Percentiles rank a stretch among this genome's conserved stretches.
Evolutionary conservation across 2,329 filamentous ascomycete species (phyloP).

Genomic region (Aspergillus ochraceus): DNA sequence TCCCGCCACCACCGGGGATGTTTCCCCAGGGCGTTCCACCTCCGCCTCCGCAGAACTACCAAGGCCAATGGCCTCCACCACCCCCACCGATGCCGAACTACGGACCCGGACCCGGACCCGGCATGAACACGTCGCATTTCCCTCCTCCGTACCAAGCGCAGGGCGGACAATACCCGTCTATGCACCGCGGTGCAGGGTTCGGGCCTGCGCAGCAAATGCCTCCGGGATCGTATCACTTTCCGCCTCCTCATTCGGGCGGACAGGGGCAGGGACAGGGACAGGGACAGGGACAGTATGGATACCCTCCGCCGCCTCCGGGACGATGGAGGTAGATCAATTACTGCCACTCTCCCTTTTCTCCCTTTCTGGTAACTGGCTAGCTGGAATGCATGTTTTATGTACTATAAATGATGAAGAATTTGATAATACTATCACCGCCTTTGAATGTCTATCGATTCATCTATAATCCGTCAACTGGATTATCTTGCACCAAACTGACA

Average conservation of each 20-base stretch:
- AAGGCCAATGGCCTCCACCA: conserved; percentile 38
- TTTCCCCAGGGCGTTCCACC: conserved; percentile 16
- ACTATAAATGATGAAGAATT: neutral
- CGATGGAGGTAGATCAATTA: conserved; percentile 17
- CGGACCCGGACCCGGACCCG: conserved; percentile 1
- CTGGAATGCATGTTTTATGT: neutral
- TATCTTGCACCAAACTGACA: no score
- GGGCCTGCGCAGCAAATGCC: conserved; percentile 28
- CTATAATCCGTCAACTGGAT: no score
- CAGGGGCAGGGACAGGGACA: conserved; percentile 19
- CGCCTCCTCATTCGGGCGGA: conserved; percentile 30
- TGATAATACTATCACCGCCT: neutral
- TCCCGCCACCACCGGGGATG: conserved; percentile 10
- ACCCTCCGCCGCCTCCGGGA: conserved; percentile 16
- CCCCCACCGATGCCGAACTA: conserved; percentile 30
- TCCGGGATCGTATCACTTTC: conserved; percentile 33
- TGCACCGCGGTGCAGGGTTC: conserved; percentile 6
- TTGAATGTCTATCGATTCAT: neutral
- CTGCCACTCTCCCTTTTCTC: neutral
- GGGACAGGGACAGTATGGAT: conserved; percentile 1
- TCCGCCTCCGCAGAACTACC: conserved; percentile 34
- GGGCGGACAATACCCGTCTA: conserved; percentile 25
- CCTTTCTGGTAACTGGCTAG: no score
- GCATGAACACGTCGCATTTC: neutral
- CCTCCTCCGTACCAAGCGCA: conserved; percentile 20